These are phyloP conservation scores for Aspergillus glaucus DNA, from an alignment of 2,329 filamentous ascomycete species.

Conservation along the genomic window DNA sequence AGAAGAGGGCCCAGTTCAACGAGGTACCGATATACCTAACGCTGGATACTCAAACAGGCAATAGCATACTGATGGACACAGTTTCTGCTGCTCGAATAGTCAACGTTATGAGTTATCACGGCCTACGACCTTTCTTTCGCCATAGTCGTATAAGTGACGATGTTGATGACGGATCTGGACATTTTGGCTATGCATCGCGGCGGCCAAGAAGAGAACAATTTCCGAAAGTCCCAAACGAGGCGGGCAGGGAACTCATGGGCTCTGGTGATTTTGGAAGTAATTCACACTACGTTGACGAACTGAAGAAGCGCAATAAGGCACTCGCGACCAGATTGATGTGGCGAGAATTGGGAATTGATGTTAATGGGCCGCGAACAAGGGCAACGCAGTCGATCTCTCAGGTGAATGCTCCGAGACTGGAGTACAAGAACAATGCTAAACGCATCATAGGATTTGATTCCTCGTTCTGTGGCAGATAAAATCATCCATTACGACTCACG, in stretches of 20 bases:
- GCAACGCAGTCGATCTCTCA: constrained; percentile 65
- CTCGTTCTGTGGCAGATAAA: constrained; percentile 69
- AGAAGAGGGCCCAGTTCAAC: constrained; percentile 1
- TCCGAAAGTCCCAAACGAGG: constrained; percentile 76
- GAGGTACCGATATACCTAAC: neutral
- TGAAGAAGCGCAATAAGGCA: constrained; percentile 52
- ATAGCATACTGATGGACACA: constrained; percentile 12
- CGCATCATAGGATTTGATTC: constrained; percentile 61
- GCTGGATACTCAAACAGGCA: too few species aligned
- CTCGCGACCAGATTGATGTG: constrained; percentile 68
- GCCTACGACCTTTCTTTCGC: constrained; percentile 48
- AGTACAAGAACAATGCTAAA: neutral
- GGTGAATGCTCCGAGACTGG: constrained; percentile 36
- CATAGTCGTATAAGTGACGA: constrained; percentile 25
- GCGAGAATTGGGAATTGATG: constrained; percentile 69
- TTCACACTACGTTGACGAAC: constrained; percentile 47
- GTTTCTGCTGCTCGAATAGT: constrained; percentile 43
- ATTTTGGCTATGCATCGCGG: constrained; percentile 40
- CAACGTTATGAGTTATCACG: constrained; percentile 48
- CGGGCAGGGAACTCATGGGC: constrained; percentile 71
- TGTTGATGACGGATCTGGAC: constrained; percentile 19
- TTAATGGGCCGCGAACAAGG: constrained; percentile 51
- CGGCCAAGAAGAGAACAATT: constrained; percentile 49
- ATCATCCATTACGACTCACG: constrained; percentile 81
- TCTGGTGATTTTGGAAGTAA: constrained; percentile 73